These are phyloP conservation scores for Drechslerella dactyloides DNA, from an alignment of 2,329 filamentous ascomycete genomes.

Conservation along the genomic window DNA sequence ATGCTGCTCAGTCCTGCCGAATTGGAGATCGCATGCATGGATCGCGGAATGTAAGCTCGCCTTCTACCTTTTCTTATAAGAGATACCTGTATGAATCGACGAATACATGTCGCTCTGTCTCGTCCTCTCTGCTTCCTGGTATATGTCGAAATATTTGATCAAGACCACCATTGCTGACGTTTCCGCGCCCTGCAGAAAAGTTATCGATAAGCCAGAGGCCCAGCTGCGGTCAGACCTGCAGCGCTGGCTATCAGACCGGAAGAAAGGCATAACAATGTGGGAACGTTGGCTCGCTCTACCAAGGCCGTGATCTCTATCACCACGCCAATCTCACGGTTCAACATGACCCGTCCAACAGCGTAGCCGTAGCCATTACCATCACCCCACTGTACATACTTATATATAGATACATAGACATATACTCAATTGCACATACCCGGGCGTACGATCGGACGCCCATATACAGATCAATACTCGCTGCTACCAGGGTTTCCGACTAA, in stretches of 20 bases:
- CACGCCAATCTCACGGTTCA: too few species aligned
- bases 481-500: too few species aligned
- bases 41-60: slow-evolving; percentile 68
- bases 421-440: slow-evolving; percentile 8
- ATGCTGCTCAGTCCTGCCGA: slow-evolving; percentile 67
- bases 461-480: too few species aligned
- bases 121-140: not conserved
- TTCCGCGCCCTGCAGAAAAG: slow-evolving; percentile 7
- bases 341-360: too few species aligned
- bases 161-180: not conserved
- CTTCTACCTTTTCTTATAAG: too few species aligned
- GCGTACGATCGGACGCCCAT: slow-evolving; percentile 1
- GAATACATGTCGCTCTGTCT: not conserved
- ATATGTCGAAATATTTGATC: too few species aligned
- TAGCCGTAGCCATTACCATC: too few species aligned
- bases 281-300: slow-evolving; percentile 36
- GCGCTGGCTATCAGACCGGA: slow-evolving; percentile 39
- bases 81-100: too few species aligned
- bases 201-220: slow-evolving; percentile 16
- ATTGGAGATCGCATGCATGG: slow-evolving; percentile 72
- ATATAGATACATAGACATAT: not conserved
- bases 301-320: slow-evolving; percentile 14
- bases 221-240: slow-evolving; percentile 30
- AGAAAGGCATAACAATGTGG: slow-evolving; percentile 42
- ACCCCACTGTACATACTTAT: too few species aligned